A percentile compares a stretch with the other conserved stretches of the same genome.
phyloP scores from a whole-genome alignment of 2,329 filamentous ascomycete genomes.

The Arthrobotrys sinensis region DNA sequence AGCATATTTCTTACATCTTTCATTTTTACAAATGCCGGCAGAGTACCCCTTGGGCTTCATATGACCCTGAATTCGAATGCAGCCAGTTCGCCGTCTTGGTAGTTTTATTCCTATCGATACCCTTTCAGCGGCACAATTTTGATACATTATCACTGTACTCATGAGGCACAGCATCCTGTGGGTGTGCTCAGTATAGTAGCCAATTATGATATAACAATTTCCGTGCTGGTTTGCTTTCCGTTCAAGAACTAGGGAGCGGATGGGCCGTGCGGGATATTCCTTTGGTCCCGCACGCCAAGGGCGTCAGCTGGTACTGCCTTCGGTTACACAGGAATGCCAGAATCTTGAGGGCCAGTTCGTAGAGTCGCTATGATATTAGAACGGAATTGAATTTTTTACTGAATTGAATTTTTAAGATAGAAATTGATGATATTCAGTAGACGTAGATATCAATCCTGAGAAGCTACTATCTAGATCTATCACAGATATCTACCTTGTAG shows the following conservation, averaged over 20 bases:
- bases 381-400: no score
- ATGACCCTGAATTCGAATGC: no score
- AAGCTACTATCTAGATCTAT: no score
- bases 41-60: no score
- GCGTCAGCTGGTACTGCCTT: not conserved
- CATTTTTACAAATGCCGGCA: no score
- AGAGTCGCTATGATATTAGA: no score
- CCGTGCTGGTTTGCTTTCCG: not conserved
- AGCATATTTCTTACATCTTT: no score
- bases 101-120: no score
- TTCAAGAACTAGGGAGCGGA: not conserved
- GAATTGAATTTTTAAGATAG: no score
- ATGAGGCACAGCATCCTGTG: not conserved
- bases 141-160: constrained; percentile 5
- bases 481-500: no score
- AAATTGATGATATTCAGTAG: no score
- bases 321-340: not conserved
- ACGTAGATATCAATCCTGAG: no score
- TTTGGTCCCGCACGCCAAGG: constrained; percentile 12
- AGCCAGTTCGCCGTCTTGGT: not conserved
- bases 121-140: not conserved
- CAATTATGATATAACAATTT: not conserved
- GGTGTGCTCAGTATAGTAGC: not conserved
- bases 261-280: not conserved
- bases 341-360: not conserved